Evolutionary conservation across 2,329 filamentous ascomycete species (phyloP), one percentile per base, ranked within the genome.

Genomic region (Colletotrichum caudatum): DNA sequence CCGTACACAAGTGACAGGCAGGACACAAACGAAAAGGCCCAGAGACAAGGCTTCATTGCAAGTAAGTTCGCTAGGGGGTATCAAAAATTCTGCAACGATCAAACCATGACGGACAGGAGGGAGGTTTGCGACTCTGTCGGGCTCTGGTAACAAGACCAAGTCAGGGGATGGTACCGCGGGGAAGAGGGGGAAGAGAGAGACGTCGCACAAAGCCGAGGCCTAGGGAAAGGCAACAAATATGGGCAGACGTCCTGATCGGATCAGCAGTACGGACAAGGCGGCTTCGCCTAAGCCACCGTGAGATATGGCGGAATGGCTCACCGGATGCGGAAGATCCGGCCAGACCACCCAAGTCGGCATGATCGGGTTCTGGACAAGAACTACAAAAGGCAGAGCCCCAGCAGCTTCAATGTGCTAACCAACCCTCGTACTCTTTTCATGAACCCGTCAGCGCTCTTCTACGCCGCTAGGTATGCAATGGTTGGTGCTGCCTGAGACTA

Each of bases 201-300:
- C 39, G n/a, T 29, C 51, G 48, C 29, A 44, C 64, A 48, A 58
- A 46, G 37, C 29, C 37, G 44, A 29, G 29, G 9, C 16, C 7
- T 8, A 26, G 39, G 60, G 39, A 56, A 44, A 48, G 64, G 29
- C 35, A 62, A 56, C 23, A 70, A 41, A 29, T 66, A 66, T 56
- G 48, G 46, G 20, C 20, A 48, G 11, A 33, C 12, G 6, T 2
- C 8, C 18, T 51, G 51, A 6, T 53, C 69, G 65, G 59, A 60
- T 61, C n/a, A 56, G 35, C 65, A 41, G 56, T 29, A 37, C 44
- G 48, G 39, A 59, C 51, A 60, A 60, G 69, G 60, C 59, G 65
- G 46, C 41, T 54, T 64, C 48, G 66, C 64, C 48, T 60, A 72
- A 64, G 69, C 69, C 65, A 69, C 69, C 20, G 69, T 14, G 48